These are phyloP conservation scores for Boletus sp. DNA, from an alignment of 768 basidiomycete species.

Conservation along the genomic window DNA sequence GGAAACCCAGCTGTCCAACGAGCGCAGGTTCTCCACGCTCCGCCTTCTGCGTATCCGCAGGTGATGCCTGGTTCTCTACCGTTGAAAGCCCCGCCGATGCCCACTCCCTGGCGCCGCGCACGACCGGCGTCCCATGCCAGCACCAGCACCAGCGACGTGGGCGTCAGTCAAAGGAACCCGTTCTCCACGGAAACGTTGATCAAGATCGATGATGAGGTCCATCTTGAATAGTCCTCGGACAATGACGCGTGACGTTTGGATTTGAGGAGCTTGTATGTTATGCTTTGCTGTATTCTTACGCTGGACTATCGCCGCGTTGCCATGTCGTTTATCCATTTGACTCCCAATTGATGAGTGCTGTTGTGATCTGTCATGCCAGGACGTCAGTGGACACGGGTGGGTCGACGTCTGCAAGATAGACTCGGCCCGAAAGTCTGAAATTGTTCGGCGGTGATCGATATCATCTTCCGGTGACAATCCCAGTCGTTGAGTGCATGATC, in stretches of 20 bases:
- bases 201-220: not conserved
- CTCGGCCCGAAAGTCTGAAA: too few relatives aligned
- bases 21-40: conserved; percentile 19
- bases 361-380: too few relatives aligned
- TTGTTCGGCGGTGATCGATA: too few relatives aligned
- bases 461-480: too few relatives aligned
- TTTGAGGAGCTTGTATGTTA: not conserved
- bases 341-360: not conserved
- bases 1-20: not conserved
- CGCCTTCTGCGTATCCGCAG: conserved; percentile 26
- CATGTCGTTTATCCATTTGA: not conserved
- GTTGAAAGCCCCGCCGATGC: not conserved
- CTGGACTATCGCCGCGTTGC: not conserved
- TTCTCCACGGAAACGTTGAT: not conserved
- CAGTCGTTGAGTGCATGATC: too few relatives aligned
- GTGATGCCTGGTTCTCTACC: conserved; percentile 28
- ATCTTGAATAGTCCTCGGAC: not conserved
- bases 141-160: not conserved
- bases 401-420: too few relatives aligned
- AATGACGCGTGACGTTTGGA: not conserved
- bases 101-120: not conserved
- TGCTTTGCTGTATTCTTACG: conserved; percentile 6
- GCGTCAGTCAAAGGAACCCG: conserved; percentile 2
- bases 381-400: too few relatives aligned
- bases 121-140: not conserved